Evolutionary conservation across 768 basidiomycete genomes (phyloP), one percentile per base, ranked within the genome.

Genomic region (Auricularia sp.): DNA sequence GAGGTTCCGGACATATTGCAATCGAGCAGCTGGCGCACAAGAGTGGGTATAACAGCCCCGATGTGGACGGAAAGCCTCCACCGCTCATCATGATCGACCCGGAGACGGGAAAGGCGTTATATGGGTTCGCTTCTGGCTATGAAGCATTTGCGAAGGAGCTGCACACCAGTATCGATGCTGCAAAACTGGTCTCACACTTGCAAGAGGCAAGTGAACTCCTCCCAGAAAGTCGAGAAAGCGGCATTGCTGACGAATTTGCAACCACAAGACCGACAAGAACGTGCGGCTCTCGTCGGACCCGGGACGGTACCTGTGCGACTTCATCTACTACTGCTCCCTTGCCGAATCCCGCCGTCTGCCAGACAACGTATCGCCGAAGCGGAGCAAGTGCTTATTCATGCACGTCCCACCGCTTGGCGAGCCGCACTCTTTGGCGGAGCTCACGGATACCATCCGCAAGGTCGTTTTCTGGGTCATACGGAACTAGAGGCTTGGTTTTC

Each of bases 251-350:
- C 56, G 24, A 21, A 6, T 7, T 29, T 34, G 24, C 24, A 56
- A 14, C 24, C 24, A 35, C 47, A 21, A 59, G 56, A 33, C 24
- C 10, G 56, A 59, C 24, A 69, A 89, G 86, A 80, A 85, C 75
- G 84, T 89, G 24, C 85, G 86, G 71, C 81, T 85, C 21, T 89
- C 88, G 2, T 82, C 86, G 80, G 89, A 90, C 70, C 85, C 88
- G 16, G 89, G 88, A 0, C 86, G 88, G 71, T 91, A 85, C 72
- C 75, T 90, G 11, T 88, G 86, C 71, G 89, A 90, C 75, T 90
- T 87, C 73, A 82, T 86, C 66, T 89, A 87, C 72, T 91, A 88
- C 70, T 86, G 87, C 70, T 89, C 87, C 10, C 79, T 90, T 34
- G 87, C 87, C 3, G 88, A 89, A 54, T 66, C 69, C 11, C 67